phyloP scores from a whole-genome alignment of 257 asterid species.

The Apocynum venetum region DNA sequence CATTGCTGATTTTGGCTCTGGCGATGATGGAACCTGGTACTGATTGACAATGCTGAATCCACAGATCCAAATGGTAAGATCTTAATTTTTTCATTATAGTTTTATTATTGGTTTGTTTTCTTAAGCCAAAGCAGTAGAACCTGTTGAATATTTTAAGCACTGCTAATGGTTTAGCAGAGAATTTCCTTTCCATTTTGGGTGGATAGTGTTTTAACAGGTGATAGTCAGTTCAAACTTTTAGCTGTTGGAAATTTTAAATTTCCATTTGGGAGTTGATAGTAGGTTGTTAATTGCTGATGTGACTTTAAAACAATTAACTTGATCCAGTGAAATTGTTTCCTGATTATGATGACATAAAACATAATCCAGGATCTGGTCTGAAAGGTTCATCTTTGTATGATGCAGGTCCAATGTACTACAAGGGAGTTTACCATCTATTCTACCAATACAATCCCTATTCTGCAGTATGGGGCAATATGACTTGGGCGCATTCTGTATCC shows the following conservation, averaged over 20 bases:
- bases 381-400: neutral
- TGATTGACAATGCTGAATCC: conserved; percentile 8
- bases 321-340: neutral
- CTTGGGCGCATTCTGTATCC: conserved; percentile 89
- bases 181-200: neutral
- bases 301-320: neutral
- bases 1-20: conserved; percentile 5
- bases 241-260: neutral
- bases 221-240: neutral
- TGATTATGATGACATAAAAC: too few relatives aligned
- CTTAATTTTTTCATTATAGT: neutral
- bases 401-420: conserved; percentile 78
- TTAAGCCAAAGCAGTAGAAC: neutral
- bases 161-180: neutral
- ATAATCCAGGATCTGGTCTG: neutral
- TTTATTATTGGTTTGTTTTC: neutral
- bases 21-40: conserved; percentile 7
- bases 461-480: conserved; percentile 65
- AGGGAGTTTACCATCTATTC: conserved; percentile 74
- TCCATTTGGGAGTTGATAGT: neutral
- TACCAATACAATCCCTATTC: conserved; percentile 85
- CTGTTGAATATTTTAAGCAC: neutral
- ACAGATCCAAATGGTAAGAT: conserved; percentile 34
- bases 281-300: neutral
- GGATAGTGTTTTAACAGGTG: neutral